These are phyloP conservation scores for Murraya paniculata DNA, from an alignment of 345 rosid genomes.

Conservation along the genomic window DNA sequence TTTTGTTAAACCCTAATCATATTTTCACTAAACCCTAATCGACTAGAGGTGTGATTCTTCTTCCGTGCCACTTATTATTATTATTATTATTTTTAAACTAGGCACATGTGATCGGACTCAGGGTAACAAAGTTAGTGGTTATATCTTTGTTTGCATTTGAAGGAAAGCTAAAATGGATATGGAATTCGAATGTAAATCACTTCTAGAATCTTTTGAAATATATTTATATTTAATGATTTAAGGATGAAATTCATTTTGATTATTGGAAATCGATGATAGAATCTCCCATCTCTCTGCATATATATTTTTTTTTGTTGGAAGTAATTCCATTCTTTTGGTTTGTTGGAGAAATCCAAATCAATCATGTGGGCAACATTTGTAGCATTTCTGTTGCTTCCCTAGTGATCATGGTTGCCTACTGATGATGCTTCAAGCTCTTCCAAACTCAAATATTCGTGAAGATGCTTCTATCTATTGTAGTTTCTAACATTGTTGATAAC, in stretches of 20 bases:
- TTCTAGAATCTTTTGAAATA: too few relatives aligned
- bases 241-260: not conserved
- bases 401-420: constrained; percentile 9
- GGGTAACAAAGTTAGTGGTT: too few relatives aligned
- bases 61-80: too few relatives aligned
- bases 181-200: too few relatives aligned
- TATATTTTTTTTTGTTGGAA: constrained; percentile 12
- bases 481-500: not conserved
- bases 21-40: too few relatives aligned
- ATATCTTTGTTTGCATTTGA: too few relatives aligned
- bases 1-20: too few relatives aligned
- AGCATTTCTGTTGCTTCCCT: constrained; percentile 11
- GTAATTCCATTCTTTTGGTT: constrained; percentile 19
- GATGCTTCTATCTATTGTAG: not conserved
- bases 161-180: too few relatives aligned
- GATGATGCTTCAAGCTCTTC: constrained; percentile 22
- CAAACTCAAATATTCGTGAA: constrained; percentile 5
- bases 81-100: too few relatives aligned
- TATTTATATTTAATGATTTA: too few relatives aligned
- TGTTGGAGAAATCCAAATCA: constrained; percentile 13
- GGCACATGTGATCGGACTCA: too few relatives aligned
- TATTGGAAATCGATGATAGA: constrained; percentile 5
- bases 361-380: not conserved
- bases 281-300: constrained; percentile 22
- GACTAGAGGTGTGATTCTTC: too few relatives aligned